Evolutionary conservation across 2,329 filamentous ascomycete genomes (phyloP).

Genomic region (Ilyonectria destructans): DNA sequence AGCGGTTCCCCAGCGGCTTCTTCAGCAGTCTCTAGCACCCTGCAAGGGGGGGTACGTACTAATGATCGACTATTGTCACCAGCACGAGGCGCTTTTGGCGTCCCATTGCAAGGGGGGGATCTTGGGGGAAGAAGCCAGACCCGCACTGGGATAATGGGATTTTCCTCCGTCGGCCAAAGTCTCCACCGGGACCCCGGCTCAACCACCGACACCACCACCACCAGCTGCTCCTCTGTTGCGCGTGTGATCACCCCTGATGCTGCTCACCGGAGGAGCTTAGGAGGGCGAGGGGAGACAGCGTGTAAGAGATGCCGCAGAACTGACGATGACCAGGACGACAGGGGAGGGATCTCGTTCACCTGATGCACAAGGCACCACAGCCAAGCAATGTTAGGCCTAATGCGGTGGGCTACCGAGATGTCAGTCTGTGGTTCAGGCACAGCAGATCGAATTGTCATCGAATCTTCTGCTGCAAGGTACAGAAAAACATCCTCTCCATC

Average conservation of each 20-base stretch:
- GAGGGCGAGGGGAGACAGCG: neutral
- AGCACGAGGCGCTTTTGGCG: neutral
- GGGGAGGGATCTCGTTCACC: slow-evolving; percentile 7
- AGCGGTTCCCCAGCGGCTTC: slow-evolving; percentile 8
- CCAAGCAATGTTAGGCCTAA: neutral
- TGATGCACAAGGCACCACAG: slow-evolving; percentile 14
- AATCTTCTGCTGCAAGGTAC: slow-evolving; percentile 8
- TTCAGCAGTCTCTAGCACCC: slow-evolving; percentile 15
- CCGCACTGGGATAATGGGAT: slow-evolving; percentile 1
- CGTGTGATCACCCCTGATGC: slow-evolving; percentile 13
- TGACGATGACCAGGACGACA: neutral
- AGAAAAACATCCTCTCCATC: neutral
- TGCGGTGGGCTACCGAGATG: neutral
- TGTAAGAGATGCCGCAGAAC: neutral
- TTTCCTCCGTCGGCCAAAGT: neutral
- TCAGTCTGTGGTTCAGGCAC: neutral
- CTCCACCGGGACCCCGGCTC: neutral
- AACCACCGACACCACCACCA: neutral
- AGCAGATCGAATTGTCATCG: neutral
- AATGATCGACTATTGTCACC: neutral
- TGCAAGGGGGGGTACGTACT: slow-evolving; percentile 16
- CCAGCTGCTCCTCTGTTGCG: neutral
- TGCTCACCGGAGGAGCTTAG: slow-evolving; percentile 4
- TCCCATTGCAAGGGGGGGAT: neutral
- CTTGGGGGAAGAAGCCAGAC: neutral